Evolutionary conservation across 257 asterid genomes (phyloP), one percentile per base, ranked within the genome.

Genomic region (Scutellaria minor): DNA sequence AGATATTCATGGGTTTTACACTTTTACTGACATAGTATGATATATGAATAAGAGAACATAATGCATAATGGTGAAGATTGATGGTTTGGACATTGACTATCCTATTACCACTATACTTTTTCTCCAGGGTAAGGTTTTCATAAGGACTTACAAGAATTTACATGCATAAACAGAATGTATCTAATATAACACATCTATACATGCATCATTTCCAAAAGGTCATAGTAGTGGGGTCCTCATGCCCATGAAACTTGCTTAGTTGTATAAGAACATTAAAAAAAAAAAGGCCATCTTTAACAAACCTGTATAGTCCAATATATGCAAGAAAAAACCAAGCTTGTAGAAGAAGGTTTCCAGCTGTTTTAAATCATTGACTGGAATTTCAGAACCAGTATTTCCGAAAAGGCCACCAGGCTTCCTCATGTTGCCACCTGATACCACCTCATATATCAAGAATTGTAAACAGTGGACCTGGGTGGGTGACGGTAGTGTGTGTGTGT

Each of bases 291-390:
- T 53, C 66, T 44, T 68, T 45, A 11, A 68, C 75, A 51, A 66
- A 94, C 99, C 99, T 88, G 98, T 83, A 79, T 92, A 92, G 83
- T 95, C 99, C 66, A 95, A 73, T 70, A 95, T 78, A 76, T 95
- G 97, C 84, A 95, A 82, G 93, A 95, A 88, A 86, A 95, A 92
- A 11, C 98, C 97, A 77, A 95, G 99, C 89, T 95, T 95, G 96
- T 95, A 95, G 87, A 95, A 95, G 87, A 95, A 95, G 35, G 97
- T 83, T 76, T 95, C 98, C 50, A 95, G 85, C 83, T 95, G 99
- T 78, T 95, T 95, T 76, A 95, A 84, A 76, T 95, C 99, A 83
- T 85, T 90, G 77, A 80, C 87, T 40, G 98, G 98, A 79, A 95
- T 95, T 50, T 95, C 99, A 63, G 97, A 95, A 62, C 98, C 96